Base-by-base conservation (phyloP, 1,139 yeast species). In the Scheffersomyces titani region DNA sequence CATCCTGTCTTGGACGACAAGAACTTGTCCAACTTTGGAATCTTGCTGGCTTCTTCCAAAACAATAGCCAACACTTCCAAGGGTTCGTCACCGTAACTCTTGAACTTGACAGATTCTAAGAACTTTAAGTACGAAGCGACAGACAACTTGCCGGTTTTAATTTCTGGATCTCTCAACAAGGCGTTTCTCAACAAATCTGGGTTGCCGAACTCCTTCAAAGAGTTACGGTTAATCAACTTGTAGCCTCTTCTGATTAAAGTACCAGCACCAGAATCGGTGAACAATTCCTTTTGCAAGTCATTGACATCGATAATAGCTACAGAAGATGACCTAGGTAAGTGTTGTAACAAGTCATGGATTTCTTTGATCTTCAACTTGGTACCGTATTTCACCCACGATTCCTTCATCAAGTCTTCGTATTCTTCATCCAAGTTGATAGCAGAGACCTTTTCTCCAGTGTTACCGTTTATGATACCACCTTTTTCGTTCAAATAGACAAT, bases 221-320 rank as follows among this genome's bases (percentile, higher is more conserved):
- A 83, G 63, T 83, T 81, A 71, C 91, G 85, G 66, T 88, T 88
- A 57, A 89, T 76, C 64, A 94, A 83, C 76, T 92, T 92, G 78
- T 94, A 92, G 60, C 99, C 99, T 74, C 99, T 87, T 83, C 99
- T 89, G 68, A 94, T 92, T 78, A 94, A 83, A 54, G 99, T 94
- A 70, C 99, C 99, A 51, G 99, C 99, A 74, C 99, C 99, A 18
- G 97, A 90, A 72, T 96, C 99, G 53, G 99, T 94, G 76, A 94
- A 94, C 69, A 94, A 85, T 75, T 94, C 99, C 75, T 93, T 94
- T 77, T 96, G 99, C 68, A 94, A 83, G 71, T 94, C 98, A 67
- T 91, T 85, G 51, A 96, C 98, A 65, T 94, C 91, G 67, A 94
- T 94, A 70, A 94, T 94, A 51, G 99, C 99, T 54, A 94, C 99